These are phyloP conservation scores for Fusarium citri DNA, from an alignment of 2,329 filamentous ascomycete genomes.

Conservation along the genomic window DNA sequence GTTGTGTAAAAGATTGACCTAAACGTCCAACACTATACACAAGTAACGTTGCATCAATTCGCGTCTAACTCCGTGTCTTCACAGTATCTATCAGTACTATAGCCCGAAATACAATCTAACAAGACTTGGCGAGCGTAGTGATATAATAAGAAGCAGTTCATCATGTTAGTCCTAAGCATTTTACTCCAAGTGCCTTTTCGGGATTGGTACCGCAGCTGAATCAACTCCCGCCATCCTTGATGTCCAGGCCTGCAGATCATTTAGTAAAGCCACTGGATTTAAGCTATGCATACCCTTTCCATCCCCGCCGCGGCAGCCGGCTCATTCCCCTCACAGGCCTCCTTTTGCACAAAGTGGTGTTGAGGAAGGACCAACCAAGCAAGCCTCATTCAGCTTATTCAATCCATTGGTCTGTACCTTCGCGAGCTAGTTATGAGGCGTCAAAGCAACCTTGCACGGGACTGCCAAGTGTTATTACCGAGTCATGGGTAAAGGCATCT, in stretches of 20 bases:
- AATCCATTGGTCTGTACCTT: background rate
- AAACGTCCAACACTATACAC: no score
- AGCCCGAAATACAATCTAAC: no score
- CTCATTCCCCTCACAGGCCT: background rate
- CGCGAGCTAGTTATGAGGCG: background rate
- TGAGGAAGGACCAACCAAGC: no score
- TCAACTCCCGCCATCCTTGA: background rate
- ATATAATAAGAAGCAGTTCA: background rate
- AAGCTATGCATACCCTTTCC: background rate
- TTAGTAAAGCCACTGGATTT: background rate
- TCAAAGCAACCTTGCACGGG: background rate
- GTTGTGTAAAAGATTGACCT: background rate
- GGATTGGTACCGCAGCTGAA: background rate
- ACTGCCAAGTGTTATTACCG: background rate
- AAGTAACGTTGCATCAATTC: no score
- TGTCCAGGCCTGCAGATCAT: background rate
- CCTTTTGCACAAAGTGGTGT: background rate
- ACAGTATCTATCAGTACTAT: no score
- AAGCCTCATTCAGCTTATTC: background rate
- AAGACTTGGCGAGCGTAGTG: background rate
- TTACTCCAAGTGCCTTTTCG: background rate
- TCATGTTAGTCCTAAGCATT: background rate
- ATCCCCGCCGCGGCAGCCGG: background rate
- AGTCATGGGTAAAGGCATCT: background rate
- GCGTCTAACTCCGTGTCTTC: no score